Evolutionary conservation across 2,329 filamentous ascomycete genomes (phyloP), one percentile per base, ranked within the genome.

Genomic region (Monilinia laxa): DNA sequence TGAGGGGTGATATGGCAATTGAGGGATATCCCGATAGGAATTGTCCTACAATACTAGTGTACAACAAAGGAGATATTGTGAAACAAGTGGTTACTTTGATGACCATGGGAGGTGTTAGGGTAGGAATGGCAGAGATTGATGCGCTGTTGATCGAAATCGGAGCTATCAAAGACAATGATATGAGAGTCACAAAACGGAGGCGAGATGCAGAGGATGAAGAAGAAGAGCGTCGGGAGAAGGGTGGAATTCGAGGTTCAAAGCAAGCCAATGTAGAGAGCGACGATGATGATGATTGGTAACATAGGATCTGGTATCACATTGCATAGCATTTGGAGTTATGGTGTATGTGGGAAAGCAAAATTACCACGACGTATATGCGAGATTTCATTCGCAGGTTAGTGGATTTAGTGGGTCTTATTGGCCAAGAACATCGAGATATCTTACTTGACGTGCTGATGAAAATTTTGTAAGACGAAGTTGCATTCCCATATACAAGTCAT

Each of bases 21-120:
- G 95, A 98, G 77, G 92, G 92, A 52, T 99, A 99, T 78, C 95
- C 95, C 1, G 95, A 98, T 74, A 85, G 86, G 67, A 99, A 99
- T 77, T 97, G 93, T 67, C 95, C 95, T 1, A 99, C 95, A 0
- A 92, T 99, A 47, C 77, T 99, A 70, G 86, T 97, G 0, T 99
- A 99, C 80, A 90, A 89, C 76, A 92, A 97, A 73, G 93, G 92
- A 23, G 92, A 99, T 76, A 97, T 99, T 71, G 88, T 88, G 76
- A 92, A 88, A 80, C 95, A 99, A 79, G 80, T 97, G 62, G 90
- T 99, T n/a, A 98, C 94, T 4, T 80, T 99, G 70, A 85, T 86
- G 73, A 91, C 92, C 64, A 79, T 98, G 56, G 87, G 87, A 12
- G 95, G 95, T 4, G 83, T 85, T 4, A 83, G 84, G 70, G 92